Conservation (phyloP, 169 alveolate species). For the Plasmodium vinckei region DNA sequence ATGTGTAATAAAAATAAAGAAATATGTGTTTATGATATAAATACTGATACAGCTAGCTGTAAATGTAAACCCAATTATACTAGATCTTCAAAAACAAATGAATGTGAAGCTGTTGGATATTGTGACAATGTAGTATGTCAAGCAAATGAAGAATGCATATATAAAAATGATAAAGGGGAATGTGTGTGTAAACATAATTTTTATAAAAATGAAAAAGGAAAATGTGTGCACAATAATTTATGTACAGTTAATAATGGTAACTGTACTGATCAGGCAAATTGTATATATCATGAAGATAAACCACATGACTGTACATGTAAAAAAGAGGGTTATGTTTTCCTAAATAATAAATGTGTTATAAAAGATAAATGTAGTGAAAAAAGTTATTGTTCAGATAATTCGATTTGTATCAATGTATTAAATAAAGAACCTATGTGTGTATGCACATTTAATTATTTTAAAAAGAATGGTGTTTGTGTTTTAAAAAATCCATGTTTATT, state of each 20-base stretch:
- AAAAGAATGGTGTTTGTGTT: constrained; percentile 19
- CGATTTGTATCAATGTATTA: constrained; percentile 45
- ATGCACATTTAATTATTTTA: constrained; percentile 56
- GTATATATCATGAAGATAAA: constrained; percentile 38
- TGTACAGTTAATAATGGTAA: constrained; percentile 37
- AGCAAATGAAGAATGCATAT: constrained; percentile 37
- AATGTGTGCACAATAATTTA: constrained; percentile 23
- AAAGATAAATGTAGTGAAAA: constrained; percentile 30
- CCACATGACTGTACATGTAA: constrained; percentile 54
- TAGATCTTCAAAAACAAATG: constrained; percentile 5
- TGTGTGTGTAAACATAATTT: constrained; percentile 60
- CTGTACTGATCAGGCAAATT: constrained; percentile 41
- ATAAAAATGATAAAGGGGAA: background rate
- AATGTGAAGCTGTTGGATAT: constrained; percentile 12
- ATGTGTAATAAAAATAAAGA: constrained; percentile 26
- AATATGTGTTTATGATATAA: constrained; percentile 24
- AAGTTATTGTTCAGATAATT: constrained; percentile 48
- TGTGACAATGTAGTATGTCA: constrained; percentile 15
- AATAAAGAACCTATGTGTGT: constrained; percentile 65
- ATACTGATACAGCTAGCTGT: constrained; percentile 22
- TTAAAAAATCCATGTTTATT: constrained; percentile 33
- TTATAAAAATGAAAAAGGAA: constrained; percentile 12
- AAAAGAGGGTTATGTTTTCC: constrained; percentile 25
- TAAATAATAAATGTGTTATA: constrained; percentile 32
- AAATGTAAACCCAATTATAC: constrained; percentile 20